These are phyloP conservation scores for Leishmania mexicana DNA, from an alignment of 208 protist genomes.

Conservation along the genomic window DNA sequence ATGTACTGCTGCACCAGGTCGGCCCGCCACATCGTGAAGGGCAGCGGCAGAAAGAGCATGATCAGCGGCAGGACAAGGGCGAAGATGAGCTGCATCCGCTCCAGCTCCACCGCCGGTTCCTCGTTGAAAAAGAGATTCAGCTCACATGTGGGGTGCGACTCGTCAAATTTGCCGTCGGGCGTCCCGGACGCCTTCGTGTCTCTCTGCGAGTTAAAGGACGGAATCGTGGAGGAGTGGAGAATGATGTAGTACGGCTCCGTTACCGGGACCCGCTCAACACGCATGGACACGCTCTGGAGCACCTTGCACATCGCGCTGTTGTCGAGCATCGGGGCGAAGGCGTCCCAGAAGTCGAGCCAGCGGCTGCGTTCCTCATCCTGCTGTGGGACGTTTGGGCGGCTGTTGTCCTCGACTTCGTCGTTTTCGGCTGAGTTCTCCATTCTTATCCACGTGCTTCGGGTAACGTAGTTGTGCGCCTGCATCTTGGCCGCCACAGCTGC, in stretches of 20 bases:
- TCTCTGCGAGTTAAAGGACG: not conserved
- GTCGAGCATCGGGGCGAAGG: constrained; percentile 59
- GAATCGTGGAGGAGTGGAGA: constrained; percentile 15
- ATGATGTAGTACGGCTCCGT: constrained; percentile 45
- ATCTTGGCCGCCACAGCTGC: not conserved
- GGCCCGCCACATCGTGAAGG: constrained; percentile 45
- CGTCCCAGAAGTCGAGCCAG: constrained; percentile 51
- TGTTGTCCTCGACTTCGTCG: not conserved
- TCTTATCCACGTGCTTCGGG: constrained; percentile 2
- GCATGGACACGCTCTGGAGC: constrained; percentile 57
- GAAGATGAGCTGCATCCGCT: constrained; percentile 44
- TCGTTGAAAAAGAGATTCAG: constrained; percentile 52
- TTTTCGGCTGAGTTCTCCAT: not conserved
- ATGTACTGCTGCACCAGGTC: constrained; percentile 52
- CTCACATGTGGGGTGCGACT: constrained; percentile 25
- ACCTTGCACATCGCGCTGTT: constrained; percentile 65
- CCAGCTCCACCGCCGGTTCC: constrained; percentile 15
- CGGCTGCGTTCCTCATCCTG: constrained; percentile 3
- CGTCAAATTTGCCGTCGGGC: not conserved
- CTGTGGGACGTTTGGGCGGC: not conserved
- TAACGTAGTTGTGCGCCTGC: constrained; percentile 4
- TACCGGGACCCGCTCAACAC: constrained; percentile 23
- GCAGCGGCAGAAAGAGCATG: constrained; percentile 54
- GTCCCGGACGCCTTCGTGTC: not conserved
- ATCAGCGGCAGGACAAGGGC: constrained; percentile 55